These are phyloP conservation scores for Aureobasidium uvarum DNA, from an alignment of 2,329 filamentous ascomycete species.

Conservation along the genomic window DNA sequence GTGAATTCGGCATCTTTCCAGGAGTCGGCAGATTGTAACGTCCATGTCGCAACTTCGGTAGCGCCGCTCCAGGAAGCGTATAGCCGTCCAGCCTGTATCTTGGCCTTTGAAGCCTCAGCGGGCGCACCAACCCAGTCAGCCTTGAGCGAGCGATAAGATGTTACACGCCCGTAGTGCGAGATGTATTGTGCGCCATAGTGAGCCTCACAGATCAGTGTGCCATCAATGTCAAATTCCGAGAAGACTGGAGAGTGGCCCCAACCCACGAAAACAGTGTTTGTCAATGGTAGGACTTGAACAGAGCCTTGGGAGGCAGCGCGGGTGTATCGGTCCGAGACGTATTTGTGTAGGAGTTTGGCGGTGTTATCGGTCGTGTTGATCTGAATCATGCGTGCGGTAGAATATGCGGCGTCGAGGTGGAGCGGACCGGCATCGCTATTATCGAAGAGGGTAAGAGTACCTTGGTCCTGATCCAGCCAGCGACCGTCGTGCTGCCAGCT, in stretches of 20 bases:
- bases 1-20: slow-evolving; percentile 11
- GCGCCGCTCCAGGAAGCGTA: slow-evolving; percentile 30
- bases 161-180: slow-evolving; percentile 41
- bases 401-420: slow-evolving; percentile 37
- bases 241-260: slow-evolving; percentile 50
- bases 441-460: slow-evolving; percentile 32
- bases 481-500: slow-evolving; percentile 49
- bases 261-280: slow-evolving; percentile 55
- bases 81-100: slow-evolving; percentile 38
- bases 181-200: slow-evolving; percentile 44
- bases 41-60: slow-evolving; percentile 30
- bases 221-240: slow-evolving; percentile 46
- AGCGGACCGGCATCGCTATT: slow-evolving; percentile 45
- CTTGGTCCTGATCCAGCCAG: slow-evolving; percentile 35
- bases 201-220: slow-evolving; percentile 53
- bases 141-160: slow-evolving; percentile 53
- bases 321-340: slow-evolving; percentile 38
- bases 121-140: slow-evolving; percentile 26
- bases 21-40: slow-evolving; percentile 32
- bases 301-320: slow-evolving; percentile 52
- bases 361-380: slow-evolving; percentile 35
- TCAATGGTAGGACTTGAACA: slow-evolving; percentile 50
- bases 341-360: slow-evolving; percentile 34
- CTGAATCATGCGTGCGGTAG: slow-evolving; percentile 31
- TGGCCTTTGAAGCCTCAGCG: slow-evolving; percentile 30